Conservation (phyloP, 1,284 basidiomycete species). For the Trichosporon inkin region DNA sequence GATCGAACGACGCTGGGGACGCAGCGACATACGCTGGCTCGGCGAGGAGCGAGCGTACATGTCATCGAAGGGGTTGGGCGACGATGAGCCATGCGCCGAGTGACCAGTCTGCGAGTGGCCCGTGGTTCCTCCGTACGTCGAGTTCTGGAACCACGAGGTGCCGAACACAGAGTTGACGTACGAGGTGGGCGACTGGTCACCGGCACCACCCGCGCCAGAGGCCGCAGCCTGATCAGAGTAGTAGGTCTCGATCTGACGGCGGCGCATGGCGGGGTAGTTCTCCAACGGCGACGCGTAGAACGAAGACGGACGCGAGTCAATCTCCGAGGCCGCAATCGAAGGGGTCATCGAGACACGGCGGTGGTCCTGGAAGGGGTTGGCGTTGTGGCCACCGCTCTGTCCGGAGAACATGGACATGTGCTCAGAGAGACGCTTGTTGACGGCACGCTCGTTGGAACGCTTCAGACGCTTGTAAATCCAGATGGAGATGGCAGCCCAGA, state of each 20-base stretch:
- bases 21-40: constrained; percentile 18
- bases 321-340: constrained; percentile 47
- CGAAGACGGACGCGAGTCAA: constrained; percentile 49
- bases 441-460: constrained; percentile 45
- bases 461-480: constrained; percentile 51
- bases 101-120: constrained; percentile 2
- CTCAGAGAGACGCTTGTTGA: constrained; percentile 49
- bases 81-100: constrained; percentile 2
- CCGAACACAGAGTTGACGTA: constrained; percentile 35
- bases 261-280: constrained; percentile 43
- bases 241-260: constrained; percentile 26
- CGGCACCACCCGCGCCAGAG: constrained; percentile 9
- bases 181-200: constrained; percentile 20
- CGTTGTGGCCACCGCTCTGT: constrained; percentile 14
- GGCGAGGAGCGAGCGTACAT: constrained; percentile 37
- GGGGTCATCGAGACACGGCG: constrained; percentile 34
- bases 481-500: constrained; percentile 48
- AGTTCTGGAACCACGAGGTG: constrained; percentile 24
- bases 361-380: constrained; percentile 26
- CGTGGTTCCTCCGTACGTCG: constrained; percentile 7
- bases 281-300: constrained; percentile 51
- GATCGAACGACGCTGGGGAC: constrained; percentile 30
- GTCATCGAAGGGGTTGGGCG: constrained; percentile 50
- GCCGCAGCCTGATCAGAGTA: constrained; percentile 17
- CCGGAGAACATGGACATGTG: constrained; percentile 49